phyloP scores from a whole-genome alignment of 768 basidiomycete genomes.

The Auriscalpium orientale region DNA sequence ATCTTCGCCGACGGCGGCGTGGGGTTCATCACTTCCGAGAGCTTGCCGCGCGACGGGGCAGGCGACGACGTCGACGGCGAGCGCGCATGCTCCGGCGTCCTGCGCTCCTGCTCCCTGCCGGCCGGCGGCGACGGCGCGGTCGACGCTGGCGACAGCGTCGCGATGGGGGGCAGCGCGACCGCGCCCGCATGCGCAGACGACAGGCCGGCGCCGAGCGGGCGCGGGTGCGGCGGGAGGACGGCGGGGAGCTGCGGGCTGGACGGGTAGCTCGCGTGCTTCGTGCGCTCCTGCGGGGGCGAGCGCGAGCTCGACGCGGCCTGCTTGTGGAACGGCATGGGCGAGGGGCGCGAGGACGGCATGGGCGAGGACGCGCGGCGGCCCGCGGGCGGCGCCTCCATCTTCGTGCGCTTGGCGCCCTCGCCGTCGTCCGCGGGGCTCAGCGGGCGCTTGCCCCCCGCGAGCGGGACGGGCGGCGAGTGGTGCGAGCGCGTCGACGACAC shows the following conservation, averaged over 20 bases:
- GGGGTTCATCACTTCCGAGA: slow-evolving; percentile 44
- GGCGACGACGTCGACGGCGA: slow-evolving; percentile 31
- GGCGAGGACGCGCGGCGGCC: slow-evolving; percentile 47
- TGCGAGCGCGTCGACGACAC: slow-evolving; percentile 60
- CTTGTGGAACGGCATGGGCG: slow-evolving; percentile 66
- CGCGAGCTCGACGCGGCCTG: slow-evolving; percentile 66
- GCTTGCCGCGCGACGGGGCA: slow-evolving; percentile 45
- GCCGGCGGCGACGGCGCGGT: slow-evolving; percentile 43
- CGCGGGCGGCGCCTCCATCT: slow-evolving; percentile 42
- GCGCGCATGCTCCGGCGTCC: slow-evolving; percentile 34
- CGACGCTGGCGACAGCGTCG: slow-evolving; percentile 57
- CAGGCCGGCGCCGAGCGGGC: slow-evolving; percentile 54
- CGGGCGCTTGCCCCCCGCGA: slow-evolving; percentile 39
- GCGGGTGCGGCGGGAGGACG: slow-evolving; percentile 66
- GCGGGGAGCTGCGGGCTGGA: slow-evolving; percentile 48
- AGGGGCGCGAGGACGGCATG: slow-evolving; percentile 52
- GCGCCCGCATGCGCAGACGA: too few relatives aligned
- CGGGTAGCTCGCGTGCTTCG: slow-evolving; percentile 24
- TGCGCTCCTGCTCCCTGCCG: slow-evolving; percentile 45
- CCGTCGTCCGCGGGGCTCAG: slow-evolving; percentile 58
- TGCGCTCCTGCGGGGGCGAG: slow-evolving; percentile 44
- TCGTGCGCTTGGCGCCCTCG: slow-evolving; percentile 52
- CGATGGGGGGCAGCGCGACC: slow-evolving; percentile 62
- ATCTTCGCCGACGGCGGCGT: slow-evolving; percentile 47
- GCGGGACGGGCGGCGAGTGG: slow-evolving; percentile 47